A percentile compares a stretch with the other conserved stretches of the same genome.
Conservation (phyloP, 2,329 filamentous ascomycete genomes). For the Parafenestella ontariensis region DNA sequence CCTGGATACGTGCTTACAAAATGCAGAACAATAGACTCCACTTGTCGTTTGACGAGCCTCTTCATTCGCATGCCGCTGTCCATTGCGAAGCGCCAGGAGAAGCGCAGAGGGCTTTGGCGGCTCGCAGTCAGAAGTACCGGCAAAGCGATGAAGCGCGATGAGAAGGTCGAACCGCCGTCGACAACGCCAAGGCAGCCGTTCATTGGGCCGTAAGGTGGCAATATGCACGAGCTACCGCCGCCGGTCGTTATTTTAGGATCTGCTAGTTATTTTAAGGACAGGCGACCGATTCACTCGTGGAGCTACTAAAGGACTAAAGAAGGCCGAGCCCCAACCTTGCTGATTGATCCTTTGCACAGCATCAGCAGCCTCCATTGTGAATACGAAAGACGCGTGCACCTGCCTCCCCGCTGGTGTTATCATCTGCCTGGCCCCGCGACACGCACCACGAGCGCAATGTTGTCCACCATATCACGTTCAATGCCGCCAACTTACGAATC, state of each 20-base stretch:
- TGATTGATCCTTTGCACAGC: neutral
- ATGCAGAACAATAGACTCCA: conserved; percentile 73
- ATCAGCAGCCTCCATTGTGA: neutral
- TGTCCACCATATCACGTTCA: conserved; percentile 42
- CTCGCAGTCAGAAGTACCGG: neutral
- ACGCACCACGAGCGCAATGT: conserved; percentile 41
- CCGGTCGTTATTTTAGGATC: neutral
- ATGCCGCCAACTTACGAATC: conserved; percentile 33
- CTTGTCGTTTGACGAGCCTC: conserved; percentile 33
- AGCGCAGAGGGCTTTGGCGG: conserved; percentile 1
- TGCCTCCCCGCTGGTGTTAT: neutral
- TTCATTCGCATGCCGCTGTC: conserved; percentile 8
- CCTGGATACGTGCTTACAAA: conserved; percentile 66
- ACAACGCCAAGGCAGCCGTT: neutral
- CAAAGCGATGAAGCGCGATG: conserved; percentile 5
- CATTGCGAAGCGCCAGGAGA: conserved; percentile 4
- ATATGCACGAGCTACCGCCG: no score
- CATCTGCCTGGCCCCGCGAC: conserved; percentile 5
- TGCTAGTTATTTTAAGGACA: no score
- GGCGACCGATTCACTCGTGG: no score
- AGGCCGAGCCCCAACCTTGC: no score
- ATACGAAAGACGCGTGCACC: neutral
- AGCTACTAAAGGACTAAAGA: no score
- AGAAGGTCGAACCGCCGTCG: neutral
- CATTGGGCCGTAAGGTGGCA: neutral